A percentile compares a stretch with the other conserved stretches of the same genome.
These are phyloP conservation scores for Stemphylium beticola DNA, from an alignment of 2,329 filamentous ascomycete genomes.

Conservation along the genomic window DNA sequence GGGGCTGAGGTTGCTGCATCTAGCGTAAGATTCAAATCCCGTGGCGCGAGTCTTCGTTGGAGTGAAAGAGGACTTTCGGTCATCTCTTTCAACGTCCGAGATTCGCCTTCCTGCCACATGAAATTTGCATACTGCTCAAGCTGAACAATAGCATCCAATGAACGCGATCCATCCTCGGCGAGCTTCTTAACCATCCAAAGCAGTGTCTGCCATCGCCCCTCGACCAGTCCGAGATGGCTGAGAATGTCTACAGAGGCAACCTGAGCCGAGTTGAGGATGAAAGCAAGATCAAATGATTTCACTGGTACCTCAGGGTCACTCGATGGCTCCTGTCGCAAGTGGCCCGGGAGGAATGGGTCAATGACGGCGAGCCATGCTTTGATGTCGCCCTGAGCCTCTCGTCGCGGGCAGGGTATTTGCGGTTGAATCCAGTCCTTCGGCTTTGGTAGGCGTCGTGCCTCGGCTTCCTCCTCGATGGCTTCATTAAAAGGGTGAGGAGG, in stretches of 20 bases:
- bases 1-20: conserved; percentile 36
- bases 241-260: conserved; percentile 49
- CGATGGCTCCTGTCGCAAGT: conserved; percentile 31
- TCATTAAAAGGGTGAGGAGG: conserved; percentile 1
- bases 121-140: conserved; percentile 25
- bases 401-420: conserved; percentile 30
- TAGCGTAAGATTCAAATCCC: conserved; percentile 24
- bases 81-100: conserved; percentile 27
- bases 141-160: conserved; percentile 11
- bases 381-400: conserved; percentile 31
- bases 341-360: conserved; percentile 46
- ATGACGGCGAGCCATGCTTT: conserved; percentile 44
- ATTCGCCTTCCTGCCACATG: conserved; percentile 22
- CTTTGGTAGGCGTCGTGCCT: conserved; percentile 16
- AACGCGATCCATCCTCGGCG: conserved; percentile 40
- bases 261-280: conserved; percentile 35
- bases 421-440: conserved; percentile 10
- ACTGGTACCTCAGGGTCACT: conserved; percentile 20
- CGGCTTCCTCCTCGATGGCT: background rate
- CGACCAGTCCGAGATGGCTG: conserved; percentile 46
- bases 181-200: conserved; percentile 56
- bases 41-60: conserved; percentile 20
- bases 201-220: conserved; percentile 52
- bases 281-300: conserved; percentile 36
- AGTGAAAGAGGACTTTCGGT: conserved; percentile 32